Evolutionary conservation across 805 yeast genomes (phyloP).

Genomic region (Dipodascus albidus): DNA sequence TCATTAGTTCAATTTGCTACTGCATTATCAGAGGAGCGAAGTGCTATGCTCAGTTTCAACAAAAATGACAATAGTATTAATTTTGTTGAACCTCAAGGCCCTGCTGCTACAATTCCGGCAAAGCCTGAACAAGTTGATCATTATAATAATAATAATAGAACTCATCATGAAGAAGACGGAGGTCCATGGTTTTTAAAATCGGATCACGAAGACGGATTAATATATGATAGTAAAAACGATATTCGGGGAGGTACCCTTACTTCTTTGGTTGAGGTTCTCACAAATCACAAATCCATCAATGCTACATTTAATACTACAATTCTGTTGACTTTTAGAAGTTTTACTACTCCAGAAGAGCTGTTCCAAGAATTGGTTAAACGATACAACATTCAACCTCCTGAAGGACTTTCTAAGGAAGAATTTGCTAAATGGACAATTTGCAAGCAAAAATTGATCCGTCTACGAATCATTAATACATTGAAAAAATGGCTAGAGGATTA

Average conservation of each 20-base stretch:
- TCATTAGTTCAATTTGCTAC: background rate
- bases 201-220: constrained; percentile 35
- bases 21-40: constrained; percentile 1
- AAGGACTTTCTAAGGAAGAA: constrained; percentile 74
- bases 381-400: constrained; percentile 71
- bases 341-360: constrained; percentile 55
- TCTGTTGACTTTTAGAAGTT: constrained; percentile 64
- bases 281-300: constrained; percentile 54
- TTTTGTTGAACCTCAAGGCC: background rate
- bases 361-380: constrained; percentile 48
- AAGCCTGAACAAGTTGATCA: no score
- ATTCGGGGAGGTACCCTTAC: constrained; percentile 76
- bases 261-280: constrained; percentile 69
- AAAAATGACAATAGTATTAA: background rate
- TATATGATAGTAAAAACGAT: constrained; percentile 57
- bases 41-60: background rate
- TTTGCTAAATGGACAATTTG: constrained; percentile 64
- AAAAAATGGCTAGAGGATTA: constrained; percentile 53
- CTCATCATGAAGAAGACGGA: constrained; percentile 3
- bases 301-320: constrained; percentile 57
- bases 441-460: constrained; percentile 56
- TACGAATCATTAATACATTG: constrained; percentile 56
- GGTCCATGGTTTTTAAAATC: constrained; percentile 42
- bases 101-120: background rate
- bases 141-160: no score